Evolutionary conservation across 208 protist species (phyloP), one percentile per base, ranked within the genome.

Genomic region (Trypanosoma mega): DNA sequence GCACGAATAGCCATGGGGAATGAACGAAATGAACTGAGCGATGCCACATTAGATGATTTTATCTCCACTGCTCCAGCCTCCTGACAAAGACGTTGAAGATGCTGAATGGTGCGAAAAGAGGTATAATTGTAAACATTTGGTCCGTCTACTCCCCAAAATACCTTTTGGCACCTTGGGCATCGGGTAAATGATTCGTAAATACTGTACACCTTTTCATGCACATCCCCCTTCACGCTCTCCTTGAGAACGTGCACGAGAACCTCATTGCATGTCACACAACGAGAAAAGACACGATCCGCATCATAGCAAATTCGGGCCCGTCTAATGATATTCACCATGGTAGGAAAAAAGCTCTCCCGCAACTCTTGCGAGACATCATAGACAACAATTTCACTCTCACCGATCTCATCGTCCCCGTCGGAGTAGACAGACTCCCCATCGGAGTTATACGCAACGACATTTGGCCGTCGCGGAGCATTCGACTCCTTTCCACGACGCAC

Each of bases 91-190:
- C 77, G 74, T 18, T 72, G 69, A 29, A 89, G 71, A 37, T 78
- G 44, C 26, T 79, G 68, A 21, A 89, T 55, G 6, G 85, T 89
- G 21, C 85, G 78, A 49, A 85, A 85, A 47, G 69, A 80, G 47
- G 87, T 87, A 68, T 82, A 92, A 64, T 92, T 92, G 52, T 78
- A 72, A 36, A 85, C 80, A n/a, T 67, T 56, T 26, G 72, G 68
- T n/a, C 69, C 74, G 33, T 89, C 76, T 31, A 87, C 81, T 30
- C 85, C 85, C 80, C 85, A 92, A 60, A 87, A 92, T 16, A 92
- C 85, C 50, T 85, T 92, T 18, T 48, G 46, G 54, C 85, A 92
- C 36, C n/a, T 41, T 8, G 81, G 74, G 60, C 81, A 92, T 50
- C 84, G 71, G 21, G 76, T 82, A 61, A 92, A 92, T 11, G 73